Evolutionary conservation across 2,329 filamentous ascomycete genomes (phyloP), one percentile per base, ranked within the genome.

Genomic region (Cercospora sp.): DNA sequence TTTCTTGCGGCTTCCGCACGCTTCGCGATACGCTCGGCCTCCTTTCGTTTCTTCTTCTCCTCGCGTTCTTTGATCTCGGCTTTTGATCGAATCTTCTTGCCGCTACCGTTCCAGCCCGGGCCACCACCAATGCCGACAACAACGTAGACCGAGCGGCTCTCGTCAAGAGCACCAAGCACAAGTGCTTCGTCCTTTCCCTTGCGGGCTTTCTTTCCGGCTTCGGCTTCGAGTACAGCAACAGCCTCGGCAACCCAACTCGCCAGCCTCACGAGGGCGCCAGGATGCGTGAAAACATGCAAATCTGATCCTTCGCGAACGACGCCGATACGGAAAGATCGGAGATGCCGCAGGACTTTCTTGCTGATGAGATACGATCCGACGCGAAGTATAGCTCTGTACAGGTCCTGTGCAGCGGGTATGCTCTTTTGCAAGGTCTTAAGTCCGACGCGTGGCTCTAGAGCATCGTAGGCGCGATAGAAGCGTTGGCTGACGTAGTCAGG

Each of bases 241-340:
- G 95, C 95, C 80, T 98, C 94, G 57, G 91, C 92, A 51, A 99
- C 88, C 95, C 95, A 99, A 3, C 97, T 85, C 0, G 94, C 94
- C 13, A 99, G 86, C 79, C 98, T 97, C 2, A 94, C 97, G 26
- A 99, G 83, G 1, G 95, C 95, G 5, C 94, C 92, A 0, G 95
- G 94, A 76, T 98, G 94, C 0, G 90, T 93, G 81, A 99, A 99
- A 10, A 98, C 86, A n/a, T 87, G 82, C 0, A 97, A 91, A 74
- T 98, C 95, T 0, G 94, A 93, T 0, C 94, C 93, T 76, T 98
- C 95, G 78, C 96, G 97, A 74, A 99, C 93, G 3, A 98, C 91
- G 37, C 92, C 96, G 86, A 99, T 93, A 61, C 95, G 91, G 79
- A 98, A 99, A 0, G 94, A 91, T 59, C 93, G 89, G 16, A 99